phyloP scores from a whole-genome alignment of 2,329 filamentous ascomycete genomes.

The Pseudogymnoascus sp. region DNA sequence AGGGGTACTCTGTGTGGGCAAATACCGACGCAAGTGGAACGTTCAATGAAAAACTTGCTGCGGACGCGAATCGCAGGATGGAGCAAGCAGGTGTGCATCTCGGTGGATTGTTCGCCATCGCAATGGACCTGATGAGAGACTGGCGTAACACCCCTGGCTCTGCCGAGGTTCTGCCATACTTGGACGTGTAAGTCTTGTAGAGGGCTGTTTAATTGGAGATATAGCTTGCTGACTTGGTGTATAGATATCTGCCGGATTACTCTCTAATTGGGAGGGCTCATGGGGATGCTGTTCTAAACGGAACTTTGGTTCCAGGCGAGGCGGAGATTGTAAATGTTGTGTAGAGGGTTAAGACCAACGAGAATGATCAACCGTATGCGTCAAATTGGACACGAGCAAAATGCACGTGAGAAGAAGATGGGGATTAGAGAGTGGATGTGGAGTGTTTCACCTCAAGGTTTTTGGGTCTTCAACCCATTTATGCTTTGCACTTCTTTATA shows the following conservation, averaged over 20 bases:
- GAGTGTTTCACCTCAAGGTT: not conserved
- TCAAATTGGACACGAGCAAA: not conserved
- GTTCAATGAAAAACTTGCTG: constrained; percentile 50
- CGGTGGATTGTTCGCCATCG: constrained; percentile 24
- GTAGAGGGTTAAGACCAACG: not conserved
- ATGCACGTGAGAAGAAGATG: not conserved
- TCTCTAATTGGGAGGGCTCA: constrained; percentile 55
- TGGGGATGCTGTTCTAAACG: constrained; percentile 50
- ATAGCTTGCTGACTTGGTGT: constrained; percentile 3
- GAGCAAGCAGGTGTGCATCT: constrained; percentile 54
- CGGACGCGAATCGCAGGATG: constrained; percentile 61
- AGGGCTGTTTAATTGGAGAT: not conserved
- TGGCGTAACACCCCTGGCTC: constrained; percentile 37
- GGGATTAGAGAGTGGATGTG: not conserved
- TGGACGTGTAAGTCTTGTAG: constrained; percentile 41
- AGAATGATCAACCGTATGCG: not conserved
- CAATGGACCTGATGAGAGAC: constrained; percentile 25
- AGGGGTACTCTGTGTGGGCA: constrained; percentile 66
- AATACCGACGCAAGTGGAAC: constrained; percentile 67
- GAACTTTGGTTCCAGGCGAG: constrained; percentile 51
- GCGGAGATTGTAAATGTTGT: constrained; percentile 17
- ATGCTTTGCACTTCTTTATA: not conserved
- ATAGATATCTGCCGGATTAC: constrained; percentile 53
- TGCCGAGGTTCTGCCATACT: constrained; percentile 50
- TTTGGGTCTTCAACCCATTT: not conserved